Base-by-base conservation (phyloP, 1,284 basidiomycete genomes). In the Pseudozyma sp. region DNA sequence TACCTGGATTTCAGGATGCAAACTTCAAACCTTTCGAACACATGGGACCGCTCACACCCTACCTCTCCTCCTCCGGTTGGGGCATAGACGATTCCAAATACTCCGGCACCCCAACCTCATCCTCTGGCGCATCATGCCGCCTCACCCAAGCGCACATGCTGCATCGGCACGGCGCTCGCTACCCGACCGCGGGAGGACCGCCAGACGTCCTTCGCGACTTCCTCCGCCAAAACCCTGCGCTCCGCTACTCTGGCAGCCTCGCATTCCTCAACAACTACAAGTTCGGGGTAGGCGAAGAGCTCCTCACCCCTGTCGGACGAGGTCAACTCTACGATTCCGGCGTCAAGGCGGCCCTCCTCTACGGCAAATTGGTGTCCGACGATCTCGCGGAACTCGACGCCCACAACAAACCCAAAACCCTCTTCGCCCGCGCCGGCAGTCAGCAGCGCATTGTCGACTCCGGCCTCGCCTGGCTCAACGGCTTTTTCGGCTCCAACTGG, bases 371-470 rank as follows among this genome's bases (percentile, higher is more conserved):
- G 0, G 77, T 65, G 3, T 64, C 57, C 9, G 31, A 52, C 1
- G 77, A 79, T 43, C 35, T 56, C 5, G 49, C 53, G 4, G 73
- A 68, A 17, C 54, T 46, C 14, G 62, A 66, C 17, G 45, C 47
- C 4, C 31, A 63, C 6, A 55, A 47, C 34, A 53, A 62, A 35
- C 49, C 52, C 31, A 76, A 73, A 55, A 75, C 57, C 13, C 62
- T 83, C 39, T 78, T 83, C 47, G 80, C 79, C 9, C 75, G 81
- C 4, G 71, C 81, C 3, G 81, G 81, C 8, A 80, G 78, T 29
- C 81, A 83, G 57, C 80, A 83, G 45, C 71, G 81, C 11, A 83
- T 83, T 39, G 79, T 83, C 34, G 81, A 83, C 33, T 79, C 76
- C 7, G 75, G 78, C 2, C 64, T 81, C 0, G 73, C 78, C 16